Base-by-base conservation (phyloP, 1,284 basidiomycete genomes). In the Trichosporon asahii region DNA sequence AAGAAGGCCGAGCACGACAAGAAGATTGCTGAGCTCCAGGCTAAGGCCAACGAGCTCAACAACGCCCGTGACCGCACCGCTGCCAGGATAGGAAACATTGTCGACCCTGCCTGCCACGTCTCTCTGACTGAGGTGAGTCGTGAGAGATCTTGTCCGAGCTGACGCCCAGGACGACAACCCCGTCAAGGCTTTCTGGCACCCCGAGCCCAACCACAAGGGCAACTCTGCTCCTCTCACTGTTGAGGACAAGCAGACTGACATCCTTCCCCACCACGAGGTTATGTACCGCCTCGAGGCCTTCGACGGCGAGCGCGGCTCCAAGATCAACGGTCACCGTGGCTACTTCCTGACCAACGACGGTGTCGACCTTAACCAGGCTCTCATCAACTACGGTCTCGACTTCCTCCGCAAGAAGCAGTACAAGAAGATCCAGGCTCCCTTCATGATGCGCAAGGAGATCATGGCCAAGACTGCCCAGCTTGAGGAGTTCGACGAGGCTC, bases 381-480 rank as follows among this genome's bases (percentile, higher is more conserved):
- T 99, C 69, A 94, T 99, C 84, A 90, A 90, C 73, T 98, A 99
- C 79, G 95, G 94, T 1, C 89, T 99, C 72, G 92, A 98, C 81
- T 99, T 97, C 83, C 86, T 99, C 69, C 88, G 94, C 60, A 89
- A 88, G 73, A 88, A 87, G 66, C 88, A 88, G 1, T 98, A 92
- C 88, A 96, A 91, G 85, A 98, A 97, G 86, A 89, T 98, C 72
- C 94, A 96, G 84, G 93, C 95, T 0, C 96, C 96, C 0, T 99
- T 98, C 86, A 92, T 99, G 88, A 98, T 99, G 92, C 94, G 95
- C 85, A 97, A 95, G 85, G 92, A 96, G 63, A 88, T 92, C 78
- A 99, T 99, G 97, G 90, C 89, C 71, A 96, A 96, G 86, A 99
- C 96, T 0, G 96, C 96, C 1, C 96, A 99, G 82, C 89, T 99